Base-by-base conservation (phyloP, 164 flowering plant species). In the Magnolia sinica region DNA sequence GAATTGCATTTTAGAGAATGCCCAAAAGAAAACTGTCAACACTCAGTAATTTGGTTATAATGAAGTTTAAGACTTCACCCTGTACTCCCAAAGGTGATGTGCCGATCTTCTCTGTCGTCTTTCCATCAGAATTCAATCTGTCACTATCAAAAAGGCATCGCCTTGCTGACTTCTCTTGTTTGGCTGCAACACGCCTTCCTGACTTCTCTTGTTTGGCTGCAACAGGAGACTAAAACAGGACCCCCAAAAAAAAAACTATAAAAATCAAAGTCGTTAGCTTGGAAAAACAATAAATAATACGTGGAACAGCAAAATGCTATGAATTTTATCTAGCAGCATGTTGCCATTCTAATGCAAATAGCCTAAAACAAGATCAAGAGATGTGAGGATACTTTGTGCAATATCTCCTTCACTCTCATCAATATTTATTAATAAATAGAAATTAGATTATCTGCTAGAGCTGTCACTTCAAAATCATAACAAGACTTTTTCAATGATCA, bases 161-260 rank as follows among this genome's bases (percentile, higher is more conserved):
- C 29, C 14, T 70, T 70, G 73, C 73, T 70, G 58, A 50, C n/a
- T 70, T 70, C 58, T 70, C 55, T 45, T 22, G 45, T 70, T 70
- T 49, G 52, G 58, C 55, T 49, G 58, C n/a, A 19, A 45, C 23
- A 70, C 73, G 52, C 27, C 13, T 70, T 70, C 59, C 73, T 70
- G 58, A 50, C n/a, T 70, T 70, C 58, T 70, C 55, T 45, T 20
- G 37, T 70, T 70, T 49, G 55, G 58, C 55, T n/a, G 58, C 9
- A n/a, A 49, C 24, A 70, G 73, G 73, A 70, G 24, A n/a, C 73
- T 70, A 50, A 22, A 9, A 70, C 16, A 70, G 58, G 8, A n/a
- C n/a, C n/a, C n/a, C n/a, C n/a, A n/a, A n/a, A 59, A 11, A 59
- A 59, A 4, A 19, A 59, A 59, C n/a, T 11, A 14, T 23, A 24